Base-by-base conservation (phyloP, 495 filamentous ascomycete genomes). In the Pyronema domesticum region DNA sequence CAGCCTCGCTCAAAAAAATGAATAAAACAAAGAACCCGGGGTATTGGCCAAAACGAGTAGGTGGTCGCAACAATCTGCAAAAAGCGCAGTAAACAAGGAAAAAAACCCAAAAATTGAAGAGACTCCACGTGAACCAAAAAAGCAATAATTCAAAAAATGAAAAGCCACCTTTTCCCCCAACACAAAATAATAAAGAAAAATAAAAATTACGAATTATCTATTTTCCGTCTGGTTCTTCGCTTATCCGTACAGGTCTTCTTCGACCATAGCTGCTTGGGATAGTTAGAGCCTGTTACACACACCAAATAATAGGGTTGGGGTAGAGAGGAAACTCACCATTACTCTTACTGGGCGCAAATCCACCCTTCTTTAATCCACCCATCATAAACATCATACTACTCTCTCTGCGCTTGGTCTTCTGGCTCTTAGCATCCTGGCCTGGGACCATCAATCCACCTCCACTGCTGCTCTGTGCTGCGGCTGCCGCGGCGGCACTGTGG, bases 381-480 rank as follows among this genome's bases (percentile, higher is more conserved):
- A 65, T 65, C 75, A 79, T 77, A 42, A 77, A 73, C 53, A 79
- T 68, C 66, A 80, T 73, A 14, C 75, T 78, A 57, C 77, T 80
- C 60, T 80, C 77, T 37, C 77, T 70, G 57, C 77, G 68, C 60
- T 76, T 73, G 5, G 75, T 64, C 61, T 76, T 79, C 19, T 65
- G 63, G 10, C 50, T 55, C 14, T 57, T 61, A 9, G 18, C 60
- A 18, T 61, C 60, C 10, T 23, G 19, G 14, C 43, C 42, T 5
- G 60, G 48, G 30, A 58, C 19, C 18, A 35, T 13, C 14, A 58
- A 19, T 11, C 55, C 55, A 4, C 34, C 23, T 11, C 52, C 55
- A 13, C 53, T 36, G 11, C 14, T 17, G 11, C 37, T 44, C 7
- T 13, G 36, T 10, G 44, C 19, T 50, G 11, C 17, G 1, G 7